A percentile compares a stretch with the other conserved stretches of the same genome.
phyloP scores from a whole-genome alignment of 2,329 filamentous ascomycete species.

The Penicillium sp. region DNA sequence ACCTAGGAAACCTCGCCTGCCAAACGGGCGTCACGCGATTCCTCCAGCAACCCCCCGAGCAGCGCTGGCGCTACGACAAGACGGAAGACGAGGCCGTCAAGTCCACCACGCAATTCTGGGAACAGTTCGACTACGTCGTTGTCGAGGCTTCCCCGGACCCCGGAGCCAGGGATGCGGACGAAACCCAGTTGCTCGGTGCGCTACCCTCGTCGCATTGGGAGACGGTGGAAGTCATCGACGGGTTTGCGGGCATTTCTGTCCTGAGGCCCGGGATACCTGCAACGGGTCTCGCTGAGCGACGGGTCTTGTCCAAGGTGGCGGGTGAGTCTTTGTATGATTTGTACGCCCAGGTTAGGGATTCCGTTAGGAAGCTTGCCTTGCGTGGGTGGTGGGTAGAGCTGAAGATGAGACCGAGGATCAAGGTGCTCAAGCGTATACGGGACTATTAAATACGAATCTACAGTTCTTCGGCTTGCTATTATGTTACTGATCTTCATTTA shows the following conservation, averaged over 20 bases:
- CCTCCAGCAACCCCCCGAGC: constrained; percentile 45
- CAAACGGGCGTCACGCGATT: constrained; percentile 66
- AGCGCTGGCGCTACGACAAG: constrained; percentile 61
- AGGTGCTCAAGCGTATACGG: constrained; percentile 44
- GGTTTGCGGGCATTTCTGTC: constrained; percentile 54
- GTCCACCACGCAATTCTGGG: constrained; percentile 58
- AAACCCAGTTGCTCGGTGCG: constrained; percentile 44
- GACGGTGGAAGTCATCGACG: constrained; percentile 52
- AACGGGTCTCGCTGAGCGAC: constrained; percentile 34
- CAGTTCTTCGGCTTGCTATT: neutral
- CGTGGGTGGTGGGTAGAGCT: constrained; percentile 59
- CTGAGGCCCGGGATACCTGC: constrained; percentile 47
- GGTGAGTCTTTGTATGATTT: constrained; percentile 34
- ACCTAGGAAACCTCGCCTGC: constrained; percentile 63
- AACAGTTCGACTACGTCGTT: constrained; percentile 60
- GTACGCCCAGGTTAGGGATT: constrained; percentile 31
- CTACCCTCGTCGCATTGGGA: constrained; percentile 49
- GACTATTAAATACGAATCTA: neutral
- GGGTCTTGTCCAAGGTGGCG: constrained; percentile 36
- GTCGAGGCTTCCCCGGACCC: constrained; percentile 48
- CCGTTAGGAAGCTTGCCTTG: constrained; percentile 36
- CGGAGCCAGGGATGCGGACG: constrained; percentile 22
- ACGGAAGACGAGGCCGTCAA: constrained; percentile 55
- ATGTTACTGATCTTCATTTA: neutral
- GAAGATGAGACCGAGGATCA: constrained; percentile 56